These are phyloP conservation scores for Dryas integrifolia DNA, from an alignment of 331 rosid genomes.

Conservation along the genomic window DNA sequence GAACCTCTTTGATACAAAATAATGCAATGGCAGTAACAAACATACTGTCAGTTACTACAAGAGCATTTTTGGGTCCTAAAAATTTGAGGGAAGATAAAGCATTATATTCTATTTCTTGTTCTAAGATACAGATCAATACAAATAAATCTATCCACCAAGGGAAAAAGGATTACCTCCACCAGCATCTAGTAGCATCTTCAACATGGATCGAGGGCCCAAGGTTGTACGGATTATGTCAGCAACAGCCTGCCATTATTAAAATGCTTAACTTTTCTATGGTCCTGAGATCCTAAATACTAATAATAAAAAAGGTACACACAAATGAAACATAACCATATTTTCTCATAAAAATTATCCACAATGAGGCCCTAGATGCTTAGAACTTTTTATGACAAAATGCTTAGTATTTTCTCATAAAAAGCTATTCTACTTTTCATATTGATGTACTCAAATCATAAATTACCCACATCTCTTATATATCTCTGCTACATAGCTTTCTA, in stretches of 20 bases:
- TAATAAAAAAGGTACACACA: background rate
- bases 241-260: conserved; percentile 61
- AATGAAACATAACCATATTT: background rate
- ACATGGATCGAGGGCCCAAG: conserved; percentile 97
- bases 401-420: background rate
- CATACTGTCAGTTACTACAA: background rate
- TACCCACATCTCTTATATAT: background rate
- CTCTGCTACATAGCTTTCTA: background rate
- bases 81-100: background rate
- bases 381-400: background rate
- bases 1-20: background rate
- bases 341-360: background rate
- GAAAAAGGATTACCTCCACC: conserved; percentile 55
- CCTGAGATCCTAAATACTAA: background rate
- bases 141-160: background rate
- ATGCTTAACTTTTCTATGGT: background rate
- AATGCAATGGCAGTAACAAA: background rate
- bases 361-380: background rate
- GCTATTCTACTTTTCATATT: background rate
- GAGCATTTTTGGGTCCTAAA: background rate
- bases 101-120: background rate
- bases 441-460: background rate
- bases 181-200: conserved; percentile 92
- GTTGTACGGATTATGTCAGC: conserved; percentile 97
- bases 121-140: background rate